Percentiles rank a stretch among this genome's conserved stretches.
phyloP scores from a whole-genome alignment of 495 filamentous ascomycete species.

The Friedmanniomyces endolithicus region DNA sequence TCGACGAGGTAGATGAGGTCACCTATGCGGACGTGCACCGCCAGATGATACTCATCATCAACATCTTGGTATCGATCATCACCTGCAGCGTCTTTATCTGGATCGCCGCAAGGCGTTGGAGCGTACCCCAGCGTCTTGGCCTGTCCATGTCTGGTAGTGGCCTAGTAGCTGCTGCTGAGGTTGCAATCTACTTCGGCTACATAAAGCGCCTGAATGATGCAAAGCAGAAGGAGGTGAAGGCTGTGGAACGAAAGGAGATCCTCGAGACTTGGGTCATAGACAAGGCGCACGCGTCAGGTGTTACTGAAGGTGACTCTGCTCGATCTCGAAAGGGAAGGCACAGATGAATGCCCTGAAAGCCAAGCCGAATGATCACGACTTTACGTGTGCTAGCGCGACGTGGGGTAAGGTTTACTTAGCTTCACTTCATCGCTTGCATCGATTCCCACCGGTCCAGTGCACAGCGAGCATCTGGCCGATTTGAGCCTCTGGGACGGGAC shows the following conservation, averaged over 20 bases:
- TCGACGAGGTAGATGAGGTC: conserved; percentile 31
- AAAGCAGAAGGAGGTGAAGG: conserved; percentile 40
- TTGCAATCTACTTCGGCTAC: conserved; percentile 79
- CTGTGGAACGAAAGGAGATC: conserved; percentile 50
- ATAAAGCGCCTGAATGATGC: conserved; percentile 63
- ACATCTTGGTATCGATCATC: conserved; percentile 59
- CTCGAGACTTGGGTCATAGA: conserved; percentile 59
- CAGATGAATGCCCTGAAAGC: conserved; percentile 8
- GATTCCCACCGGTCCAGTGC: no score
- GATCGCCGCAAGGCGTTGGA: conserved; percentile 59
- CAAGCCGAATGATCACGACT: background rate
- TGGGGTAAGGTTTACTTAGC: background rate
- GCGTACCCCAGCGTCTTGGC: conserved; percentile 52
- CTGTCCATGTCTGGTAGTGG: conserved; percentile 55
- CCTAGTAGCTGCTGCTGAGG: conserved; percentile 72
- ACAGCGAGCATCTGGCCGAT: no score
- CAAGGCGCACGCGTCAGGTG: background rate
- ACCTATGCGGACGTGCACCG: conserved; percentile 52
- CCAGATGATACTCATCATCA: conserved; percentile 61
- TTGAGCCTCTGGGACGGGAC: no score
- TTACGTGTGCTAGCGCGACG: background rate
- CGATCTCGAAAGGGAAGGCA: conserved; percentile 27
- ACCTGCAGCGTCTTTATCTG: conserved; percentile 60
- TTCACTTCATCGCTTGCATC: background rate
- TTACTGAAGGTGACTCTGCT: conserved; percentile 11